phyloP scores from a whole-genome alignment of 1,139 yeast genomes.

The Yamadazyma kanchanaburiensis region DNA sequence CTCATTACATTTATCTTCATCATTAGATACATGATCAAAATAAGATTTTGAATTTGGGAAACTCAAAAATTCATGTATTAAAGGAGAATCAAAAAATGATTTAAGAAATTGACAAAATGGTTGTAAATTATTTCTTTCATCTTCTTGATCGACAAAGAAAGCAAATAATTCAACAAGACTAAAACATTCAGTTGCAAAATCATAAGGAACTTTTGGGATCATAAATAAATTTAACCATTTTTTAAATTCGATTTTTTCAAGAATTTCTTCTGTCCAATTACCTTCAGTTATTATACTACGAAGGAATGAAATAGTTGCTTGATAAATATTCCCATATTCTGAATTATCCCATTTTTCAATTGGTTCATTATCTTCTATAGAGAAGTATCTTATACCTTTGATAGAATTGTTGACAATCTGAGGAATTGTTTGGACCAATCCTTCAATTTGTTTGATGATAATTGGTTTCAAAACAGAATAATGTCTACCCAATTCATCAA shows the following conservation, averaged over 20 bases:
- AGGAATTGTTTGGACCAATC: slow-evolving; percentile 48
- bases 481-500: slow-evolving; percentile 84
- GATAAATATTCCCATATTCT: slow-evolving; percentile 41
- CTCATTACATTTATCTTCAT: slow-evolving; percentile 25
- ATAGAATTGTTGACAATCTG: slow-evolving; percentile 28
- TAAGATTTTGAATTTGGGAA: slow-evolving; percentile 18
- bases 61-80: slow-evolving; percentile 17
- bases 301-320: slow-evolving; percentile 45
- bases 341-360: slow-evolving; percentile 54
- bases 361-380: slow-evolving; percentile 37
- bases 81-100: slow-evolving; percentile 11
- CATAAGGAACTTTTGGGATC: slow-evolving; percentile 56
- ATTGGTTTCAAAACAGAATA: slow-evolving; percentile 67
- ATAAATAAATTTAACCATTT: slow-evolving; percentile 43
- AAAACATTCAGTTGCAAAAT: slow-evolving; percentile 55
- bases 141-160: slow-evolving; percentile 45
- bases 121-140: slow-evolving; percentile 34
- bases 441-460: slow-evolving; percentile 50
- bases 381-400: slow-evolving; percentile 40
- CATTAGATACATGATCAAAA: slow-evolving; percentile 26
- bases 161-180: slow-evolving; percentile 53
- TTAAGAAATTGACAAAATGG: slow-evolving; percentile 15
- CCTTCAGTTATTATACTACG: slow-evolving; percentile 42
- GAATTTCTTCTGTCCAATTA: slow-evolving; percentile 46
- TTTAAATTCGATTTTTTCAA: slow-evolving; percentile 37